Conservation (phyloP, 495 filamentous ascomycete species). For the Clohesyomyces aquaticus region DNA sequence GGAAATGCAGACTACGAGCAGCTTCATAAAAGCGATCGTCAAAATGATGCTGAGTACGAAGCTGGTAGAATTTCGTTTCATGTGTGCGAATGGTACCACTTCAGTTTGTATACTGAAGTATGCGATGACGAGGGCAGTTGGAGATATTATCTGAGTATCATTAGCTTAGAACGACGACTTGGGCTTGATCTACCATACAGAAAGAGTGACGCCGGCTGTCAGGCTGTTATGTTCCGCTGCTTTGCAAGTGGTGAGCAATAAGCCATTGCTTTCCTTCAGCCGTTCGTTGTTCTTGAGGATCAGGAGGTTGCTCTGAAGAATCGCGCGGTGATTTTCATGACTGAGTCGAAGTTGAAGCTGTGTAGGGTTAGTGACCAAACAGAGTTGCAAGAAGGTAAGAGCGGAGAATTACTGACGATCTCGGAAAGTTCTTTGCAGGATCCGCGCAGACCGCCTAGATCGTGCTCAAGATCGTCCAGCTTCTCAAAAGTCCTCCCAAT, state of each 20-base stretch:
- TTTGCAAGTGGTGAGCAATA: background rate
- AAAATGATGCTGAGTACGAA: background rate
- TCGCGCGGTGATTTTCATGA: background rate
- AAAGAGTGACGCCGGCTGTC: background rate
- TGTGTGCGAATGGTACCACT: background rate
- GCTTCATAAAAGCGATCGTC: background rate
- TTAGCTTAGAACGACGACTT: background rate
- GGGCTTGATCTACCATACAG: background rate
- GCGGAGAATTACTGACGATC: background rate
- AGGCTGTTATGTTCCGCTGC: background rate
- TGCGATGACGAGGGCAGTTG: background rate
- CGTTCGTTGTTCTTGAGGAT: background rate
- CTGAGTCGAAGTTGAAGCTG: background rate
- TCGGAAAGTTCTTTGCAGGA: background rate
- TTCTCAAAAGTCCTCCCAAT: background rate
- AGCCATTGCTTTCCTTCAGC: background rate
- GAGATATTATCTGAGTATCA: background rate
- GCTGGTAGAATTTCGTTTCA: background rate
- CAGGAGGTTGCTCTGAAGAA: background rate
- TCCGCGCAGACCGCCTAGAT: background rate
- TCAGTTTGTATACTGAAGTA: background rate
- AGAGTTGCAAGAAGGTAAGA: background rate
- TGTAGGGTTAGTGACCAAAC: background rate
- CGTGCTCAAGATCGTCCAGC: background rate
- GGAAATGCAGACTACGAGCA: too few species aligned